Conservation (phyloP, 202 grass and related monocot species). For the Zizania palustris region DNA sequence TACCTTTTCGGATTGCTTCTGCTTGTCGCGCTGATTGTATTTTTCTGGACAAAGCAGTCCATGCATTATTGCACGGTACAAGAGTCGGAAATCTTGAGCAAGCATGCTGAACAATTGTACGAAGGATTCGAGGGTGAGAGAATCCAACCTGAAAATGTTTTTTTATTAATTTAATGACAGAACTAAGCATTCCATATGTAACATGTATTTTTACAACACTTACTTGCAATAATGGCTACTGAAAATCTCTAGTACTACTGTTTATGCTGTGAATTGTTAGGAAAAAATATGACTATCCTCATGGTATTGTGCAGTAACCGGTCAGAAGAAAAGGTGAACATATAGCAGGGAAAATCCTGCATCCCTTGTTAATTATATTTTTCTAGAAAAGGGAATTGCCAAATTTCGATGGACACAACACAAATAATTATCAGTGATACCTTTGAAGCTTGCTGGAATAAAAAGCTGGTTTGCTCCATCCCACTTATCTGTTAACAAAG, state of each 20-base stretch:
- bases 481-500: conserved; percentile 78
- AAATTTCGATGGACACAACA: conserved; percentile 9
- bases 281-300: conserved; percentile 32
- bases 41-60: conserved; percentile 71
- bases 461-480: conserved; percentile 98
- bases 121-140: conserved; percentile 87
- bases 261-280: conserved; percentile 5
- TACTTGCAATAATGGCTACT: conserved; percentile 36
- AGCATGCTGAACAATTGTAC: conserved; percentile 83
- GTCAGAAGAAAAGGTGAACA: conserved; percentile 14
- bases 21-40: conserved; percentile 40
- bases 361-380: conserved; percentile 16
- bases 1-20: conserved; percentile 44
- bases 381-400: not conserved
- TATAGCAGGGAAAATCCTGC: conserved; percentile 19
- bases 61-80: conserved; percentile 56
- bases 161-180: conserved; percentile 33
- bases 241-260: conserved; percentile 3
- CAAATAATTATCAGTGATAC: conserved; percentile 45
- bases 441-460: conserved; percentile 98
- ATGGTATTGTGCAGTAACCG: conserved; percentile 9
- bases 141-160: conserved; percentile 81
- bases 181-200: conserved; percentile 33
- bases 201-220: conserved; percentile 27
- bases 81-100: conserved; percentile 80